These are phyloP conservation scores for Pyrenula massariospora DNA, from an alignment of 495 filamentous ascomycete species.

Conservation along the genomic window DNA sequence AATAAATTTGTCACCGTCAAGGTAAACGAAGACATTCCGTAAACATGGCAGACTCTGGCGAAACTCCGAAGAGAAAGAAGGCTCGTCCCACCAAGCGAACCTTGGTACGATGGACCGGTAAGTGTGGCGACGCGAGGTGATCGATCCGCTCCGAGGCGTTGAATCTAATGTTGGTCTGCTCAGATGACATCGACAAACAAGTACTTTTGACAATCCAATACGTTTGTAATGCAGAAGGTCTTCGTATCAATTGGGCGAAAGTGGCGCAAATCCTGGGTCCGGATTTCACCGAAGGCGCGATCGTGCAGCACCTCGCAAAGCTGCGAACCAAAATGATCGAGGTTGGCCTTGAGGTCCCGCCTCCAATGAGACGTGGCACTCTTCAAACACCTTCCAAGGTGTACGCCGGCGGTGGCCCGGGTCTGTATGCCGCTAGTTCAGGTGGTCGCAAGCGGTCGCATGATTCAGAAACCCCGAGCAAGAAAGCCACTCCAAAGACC, in stretches of 20 bases:
- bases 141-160: background rate
- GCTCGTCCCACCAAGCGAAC: conserved; percentile 14
- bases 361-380: conserved; percentile 23
- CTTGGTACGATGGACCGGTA: conserved; percentile 35
- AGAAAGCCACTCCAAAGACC: background rate
- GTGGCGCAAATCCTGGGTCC: conserved; percentile 23
- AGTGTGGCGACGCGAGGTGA: conserved; percentile 2
- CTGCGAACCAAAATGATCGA: conserved; percentile 21
- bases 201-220: conserved; percentile 31
- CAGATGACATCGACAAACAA: conserved; percentile 28
- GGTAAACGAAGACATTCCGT: too few species aligned
- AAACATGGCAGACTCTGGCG: background rate
- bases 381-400: conserved; percentile 3
- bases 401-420: background rate
- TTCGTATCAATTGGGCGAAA: conserved; percentile 29
- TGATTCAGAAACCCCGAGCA: background rate
- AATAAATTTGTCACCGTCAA: too few species aligned
- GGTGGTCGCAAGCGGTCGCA: background rate
- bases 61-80: background rate
- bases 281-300: conserved; percentile 27
- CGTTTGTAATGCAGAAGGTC: conserved; percentile 19
- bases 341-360: conserved; percentile 22
- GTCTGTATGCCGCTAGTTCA: too few species aligned
- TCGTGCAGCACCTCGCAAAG: conserved; percentile 37
- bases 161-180: conserved; percentile 3